phyloP scores from a whole-genome alignment of 116 monocot genomes.

The Phalaenopsis hybrid region DNA sequence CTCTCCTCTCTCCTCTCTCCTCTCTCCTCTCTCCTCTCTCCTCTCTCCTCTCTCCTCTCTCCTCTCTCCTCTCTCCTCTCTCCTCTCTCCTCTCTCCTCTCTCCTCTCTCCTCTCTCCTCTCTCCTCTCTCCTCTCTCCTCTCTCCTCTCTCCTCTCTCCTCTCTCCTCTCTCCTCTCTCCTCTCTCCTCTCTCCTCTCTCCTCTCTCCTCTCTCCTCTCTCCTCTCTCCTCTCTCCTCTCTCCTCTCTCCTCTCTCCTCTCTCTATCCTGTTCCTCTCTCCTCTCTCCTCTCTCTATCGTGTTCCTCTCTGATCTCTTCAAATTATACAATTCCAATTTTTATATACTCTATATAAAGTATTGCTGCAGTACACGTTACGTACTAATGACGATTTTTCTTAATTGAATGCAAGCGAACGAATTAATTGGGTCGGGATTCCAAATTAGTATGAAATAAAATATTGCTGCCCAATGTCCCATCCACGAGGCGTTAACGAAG shows the following conservation, averaged over 20 bases:
- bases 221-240: background rate
- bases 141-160: background rate
- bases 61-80: background rate
- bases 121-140: background rate
- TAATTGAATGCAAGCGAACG: no score
- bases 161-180: background rate
- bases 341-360: no score
- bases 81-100: background rate
- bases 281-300: no score
- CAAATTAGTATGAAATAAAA: no score
- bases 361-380: no score
- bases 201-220: background rate
- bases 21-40: background rate
- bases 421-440: no score
- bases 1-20: constrained; percentile 1
- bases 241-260: background rate
- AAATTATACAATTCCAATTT: no score
- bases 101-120: background rate
- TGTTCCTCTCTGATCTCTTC: no score
- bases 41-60: background rate
- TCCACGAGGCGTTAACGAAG: no score
- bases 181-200: background rate
- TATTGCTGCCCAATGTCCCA: no score
- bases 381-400: no score
- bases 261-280: background rate